phyloP scores from a whole-genome alignment of 257 asterid genomes.

The Nicotiana benthamiana region DNA sequence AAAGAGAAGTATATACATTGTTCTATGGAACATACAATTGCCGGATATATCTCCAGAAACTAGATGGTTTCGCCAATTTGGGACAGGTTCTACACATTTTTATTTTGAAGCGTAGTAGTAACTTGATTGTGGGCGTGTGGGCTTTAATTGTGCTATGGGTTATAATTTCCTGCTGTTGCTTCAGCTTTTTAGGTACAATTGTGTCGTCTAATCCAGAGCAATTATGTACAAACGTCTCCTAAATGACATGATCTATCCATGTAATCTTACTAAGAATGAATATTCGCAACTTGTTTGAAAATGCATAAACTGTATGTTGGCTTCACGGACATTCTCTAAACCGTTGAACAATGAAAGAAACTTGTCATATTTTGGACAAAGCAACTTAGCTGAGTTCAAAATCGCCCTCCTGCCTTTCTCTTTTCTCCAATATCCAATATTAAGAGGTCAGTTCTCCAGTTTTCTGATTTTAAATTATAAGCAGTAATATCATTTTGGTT shows the following conservation, averaged over 20 bases:
- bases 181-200: neutral
- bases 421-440: neutral
- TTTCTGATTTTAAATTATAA: neutral
- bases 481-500: neutral
- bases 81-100: neutral
- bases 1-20: neutral
- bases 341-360: neutral
- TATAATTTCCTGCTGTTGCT: neutral
- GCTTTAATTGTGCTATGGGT: neutral
- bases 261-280: neutral
- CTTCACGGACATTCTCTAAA: neutral
- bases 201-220: neutral
- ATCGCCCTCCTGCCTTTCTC: neutral
- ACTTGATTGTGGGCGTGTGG: neutral
- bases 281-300: neutral
- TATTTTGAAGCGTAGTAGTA: neutral
- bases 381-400: neutral
- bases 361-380: neutral
- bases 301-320: neutral
- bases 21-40: neutral
- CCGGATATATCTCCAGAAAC: neutral
- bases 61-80: neutral
- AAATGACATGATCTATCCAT: neutral
- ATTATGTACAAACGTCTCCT: neutral
- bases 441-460: neutral